Base-by-base conservation (phyloP, 805 yeast genomes). In the Starmerella apicola region DNA sequence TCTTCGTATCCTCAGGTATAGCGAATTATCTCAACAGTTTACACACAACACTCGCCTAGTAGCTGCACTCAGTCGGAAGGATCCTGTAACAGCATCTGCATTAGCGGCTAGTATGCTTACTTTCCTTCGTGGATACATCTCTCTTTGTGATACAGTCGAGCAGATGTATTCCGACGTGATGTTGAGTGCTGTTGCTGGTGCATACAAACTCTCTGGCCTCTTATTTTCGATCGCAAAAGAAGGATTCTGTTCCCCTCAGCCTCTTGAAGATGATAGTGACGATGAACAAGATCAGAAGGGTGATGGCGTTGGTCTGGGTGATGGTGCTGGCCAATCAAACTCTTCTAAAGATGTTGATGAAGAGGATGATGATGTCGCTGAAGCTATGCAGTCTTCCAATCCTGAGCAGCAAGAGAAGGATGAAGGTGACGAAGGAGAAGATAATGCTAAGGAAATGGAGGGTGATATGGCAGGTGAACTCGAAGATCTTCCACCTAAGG, bases 401-500 rank as follows among this genome's bases (percentile, higher is more conserved):
- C 69, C 76, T n/a, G 72, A 75, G 5, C 69, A 74, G 21, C 67
- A 69, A 9, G 64, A 66, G 15, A 48, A 46, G 6, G 50, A 50
- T 17, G 50, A 47, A 8, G 39, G 34, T 5, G 78, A 76, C 8
- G 79, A 79, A n/a, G 23, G 17, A 20, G 78, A 75, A 7, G 84
- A 83, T 47, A 84, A 84, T 57, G 96, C 96, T 4, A 85, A 82
- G 34, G 94, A 84, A 36, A 81, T 86, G 57, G 94, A 86, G 52
- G 95, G 96, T 26, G 97, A 91, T 52, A 83, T 91, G 94, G 95
- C 91, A 19, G 98, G 98, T 39, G 76, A 83, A 21, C 59, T 79
- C 7, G 95, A 88, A 59, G 85, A 86, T 48, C 68, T 76, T 12
- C 78, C 76, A 55, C 81, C 76, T 17, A 70, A 71, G 15, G 76